Evolutionary conservation across 2,329 filamentous ascomycete species (phyloP).

Genomic region (Xylariomycetidae sp.): DNA sequence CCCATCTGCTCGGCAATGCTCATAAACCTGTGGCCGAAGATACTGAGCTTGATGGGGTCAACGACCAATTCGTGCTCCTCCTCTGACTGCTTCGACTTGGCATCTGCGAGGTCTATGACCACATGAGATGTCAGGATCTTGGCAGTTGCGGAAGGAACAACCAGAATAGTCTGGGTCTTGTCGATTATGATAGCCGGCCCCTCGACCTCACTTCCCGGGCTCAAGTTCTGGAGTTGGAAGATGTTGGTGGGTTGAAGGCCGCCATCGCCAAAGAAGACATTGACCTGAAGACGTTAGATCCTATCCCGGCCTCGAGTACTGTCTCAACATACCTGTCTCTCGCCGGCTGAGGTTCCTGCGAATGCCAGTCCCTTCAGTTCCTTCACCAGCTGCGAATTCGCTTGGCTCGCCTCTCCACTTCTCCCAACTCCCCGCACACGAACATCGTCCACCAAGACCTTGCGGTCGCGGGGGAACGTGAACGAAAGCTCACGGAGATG

Average conservation of each 20-base stretch:
- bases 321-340: slow-evolving; percentile 8
- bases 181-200: slow-evolving; percentile 20
- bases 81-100: slow-evolving; percentile 53
- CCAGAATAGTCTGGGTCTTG: slow-evolving; percentile 18
- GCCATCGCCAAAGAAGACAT: slow-evolving; percentile 15
- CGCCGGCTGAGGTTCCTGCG: slow-evolving; percentile 6
- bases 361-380: slow-evolving; percentile 11
- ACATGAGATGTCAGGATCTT: slow-evolving; percentile 30
- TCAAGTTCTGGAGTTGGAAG: slow-evolving; percentile 13
- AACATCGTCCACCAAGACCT: slow-evolving; percentile 4
- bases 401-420: slow-evolving; percentile 14
- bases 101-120: slow-evolving; percentile 28
- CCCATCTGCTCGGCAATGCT: slow-evolving; percentile 80
- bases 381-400: slow-evolving; percentile 16
- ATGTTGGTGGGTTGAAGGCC: slow-evolving; percentile 15
- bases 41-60: slow-evolving; percentile 67
- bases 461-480: slow-evolving; percentile 5
- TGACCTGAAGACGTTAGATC: slow-evolving; percentile 8
- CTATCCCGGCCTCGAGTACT: not conserved
- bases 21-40: slow-evolving; percentile 79
- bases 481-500: slow-evolving; percentile 9
- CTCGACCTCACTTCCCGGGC: slow-evolving; percentile 10
- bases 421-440: slow-evolving; percentile 5
- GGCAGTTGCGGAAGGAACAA: slow-evolving; percentile 34
- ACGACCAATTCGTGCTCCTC: slow-evolving; percentile 36